Evolutionary conservation across 208 protist species (phyloP).

Genomic region (Borovskyia barvae): DNA sequence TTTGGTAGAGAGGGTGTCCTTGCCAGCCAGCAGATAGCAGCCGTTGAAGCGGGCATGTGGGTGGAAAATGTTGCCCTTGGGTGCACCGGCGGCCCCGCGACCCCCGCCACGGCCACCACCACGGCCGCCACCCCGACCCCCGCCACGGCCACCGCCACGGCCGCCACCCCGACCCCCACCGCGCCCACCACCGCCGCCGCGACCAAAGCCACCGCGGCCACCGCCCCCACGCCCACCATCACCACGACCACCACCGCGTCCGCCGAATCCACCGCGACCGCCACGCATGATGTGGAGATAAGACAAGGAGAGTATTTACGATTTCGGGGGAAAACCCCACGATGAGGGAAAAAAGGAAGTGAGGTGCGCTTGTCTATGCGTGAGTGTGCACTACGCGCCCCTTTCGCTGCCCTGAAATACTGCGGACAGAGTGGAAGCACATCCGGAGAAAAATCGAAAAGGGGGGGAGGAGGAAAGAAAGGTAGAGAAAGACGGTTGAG

Average conservation of each 20-base stretch:
- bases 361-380: background rate
- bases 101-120: constrained; percentile 49
- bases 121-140: constrained; percentile 58
- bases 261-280: constrained; percentile 24
- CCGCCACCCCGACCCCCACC: constrained; percentile 41
- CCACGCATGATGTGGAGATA: constrained; percentile 17
- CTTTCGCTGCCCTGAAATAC: no score
- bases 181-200: constrained; percentile 48
- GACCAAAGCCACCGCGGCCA: constrained; percentile 25
- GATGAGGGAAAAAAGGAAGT: background rate
- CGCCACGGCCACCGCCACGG: constrained; percentile 44
- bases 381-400: no score
- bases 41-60: constrained; percentile 95
- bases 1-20: constrained; percentile 97
- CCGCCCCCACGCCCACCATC: constrained; percentile 40
- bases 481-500: constrained; percentile 2
- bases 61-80: constrained; percentile 93
- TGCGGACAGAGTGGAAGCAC: background rate
- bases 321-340: background rate
- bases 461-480: background rate
- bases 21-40: constrained; percentile 97
- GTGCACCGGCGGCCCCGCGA: constrained; percentile 46
- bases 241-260: constrained; percentile 40
- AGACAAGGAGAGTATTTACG: background rate
- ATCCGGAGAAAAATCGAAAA: background rate